These are phyloP conservation scores for Rickenella mellea DNA, from an alignment of 768 basidiomycete genomes.

Conservation along the genomic window DNA sequence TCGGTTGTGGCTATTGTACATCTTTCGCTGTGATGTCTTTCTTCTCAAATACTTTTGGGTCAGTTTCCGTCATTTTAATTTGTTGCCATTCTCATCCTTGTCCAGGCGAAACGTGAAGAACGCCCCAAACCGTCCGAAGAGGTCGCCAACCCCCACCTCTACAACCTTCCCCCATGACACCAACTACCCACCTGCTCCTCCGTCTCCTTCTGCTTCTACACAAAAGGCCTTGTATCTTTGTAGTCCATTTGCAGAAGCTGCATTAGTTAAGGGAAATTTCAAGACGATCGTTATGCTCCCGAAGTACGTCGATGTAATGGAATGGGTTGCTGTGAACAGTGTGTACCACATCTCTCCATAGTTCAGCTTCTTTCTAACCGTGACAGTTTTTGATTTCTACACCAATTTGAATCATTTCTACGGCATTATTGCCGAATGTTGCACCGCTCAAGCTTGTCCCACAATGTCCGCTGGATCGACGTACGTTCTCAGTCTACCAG, in stretches of 20 bases:
- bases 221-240: slow-evolving; percentile 79
- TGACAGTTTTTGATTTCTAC: slow-evolving; percentile 90
- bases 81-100: too few relatives aligned
- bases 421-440: slow-evolving; percentile 86
- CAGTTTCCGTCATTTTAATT: too few relatives aligned
- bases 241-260: slow-evolving; percentile 90
- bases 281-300: slow-evolving; percentile 96
- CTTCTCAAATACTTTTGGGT: too few relatives aligned
- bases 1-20: too few relatives aligned
- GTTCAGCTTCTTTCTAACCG: slow-evolving; percentile 1
- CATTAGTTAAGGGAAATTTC: slow-evolving; percentile 95
- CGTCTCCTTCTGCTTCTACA: slow-evolving; percentile 24
- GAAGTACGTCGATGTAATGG: slow-evolving; percentile 91
- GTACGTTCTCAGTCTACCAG: slow-evolving; percentile 35
- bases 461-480: slow-evolving; percentile 84
- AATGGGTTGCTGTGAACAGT: slow-evolving; percentile 97
- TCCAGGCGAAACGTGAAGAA: slow-evolving; percentile 74
- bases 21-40: too few relatives aligned
- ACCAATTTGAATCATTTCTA: slow-evolving; percentile 96
- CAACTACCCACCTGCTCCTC: slow-evolving; percentile 29
- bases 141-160: slow-evolving; percentile 69
- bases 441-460: slow-evolving; percentile 83
- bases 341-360: slow-evolving; percentile 21
- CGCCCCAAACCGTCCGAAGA: slow-evolving; percentile 57
- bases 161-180: slow-evolving; percentile 43